These are phyloP conservation scores for Oleoguttula mirabilis DNA, from an alignment of 495 filamentous ascomycete genomes.

Conservation along the genomic window DNA sequence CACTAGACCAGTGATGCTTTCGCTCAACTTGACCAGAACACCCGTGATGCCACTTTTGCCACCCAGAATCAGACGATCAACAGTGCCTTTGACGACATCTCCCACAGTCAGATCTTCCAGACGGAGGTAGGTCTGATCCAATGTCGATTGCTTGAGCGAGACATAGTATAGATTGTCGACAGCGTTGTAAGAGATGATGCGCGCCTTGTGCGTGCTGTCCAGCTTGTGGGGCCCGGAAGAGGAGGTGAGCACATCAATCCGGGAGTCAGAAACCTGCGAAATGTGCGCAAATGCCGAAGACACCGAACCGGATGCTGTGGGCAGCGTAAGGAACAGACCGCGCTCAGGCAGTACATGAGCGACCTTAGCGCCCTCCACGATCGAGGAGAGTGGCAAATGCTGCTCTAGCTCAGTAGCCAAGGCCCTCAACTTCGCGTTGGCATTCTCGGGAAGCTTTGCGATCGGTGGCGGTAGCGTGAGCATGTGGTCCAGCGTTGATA, in stretches of 20 bases:
- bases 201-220: conserved; percentile 63
- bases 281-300: conserved; percentile 78
- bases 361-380: conserved; percentile 64
- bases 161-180: conserved; percentile 79
- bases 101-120: conserved; percentile 80
- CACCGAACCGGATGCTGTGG: conserved; percentile 34
- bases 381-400: conserved; percentile 61
- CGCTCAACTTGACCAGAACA: conserved; percentile 68
- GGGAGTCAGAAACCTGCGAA: conserved; percentile 74
- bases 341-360: conserved; percentile 60
- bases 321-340: conserved; percentile 73
- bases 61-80: conserved; percentile 72
- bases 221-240: conserved; percentile 64
- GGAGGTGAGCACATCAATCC: conserved; percentile 66
- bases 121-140: conserved; percentile 79
- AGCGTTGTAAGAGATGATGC: conserved; percentile 73
- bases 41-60: conserved; percentile 61
- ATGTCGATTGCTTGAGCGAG: conserved; percentile 65
- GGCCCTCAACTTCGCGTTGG: conserved; percentile 18
- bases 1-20: conserved; percentile 77
- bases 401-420: conserved; percentile 10
- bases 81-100: conserved; percentile 65
- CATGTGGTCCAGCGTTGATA: conserved; percentile 77
- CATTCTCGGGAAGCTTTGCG: conserved; percentile 10
- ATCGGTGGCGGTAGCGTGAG: conserved; percentile 45